Percentiles rank a stretch among this genome's conserved stretches.
Conservation (phyloP, 2,329 filamentous ascomycete genomes). For the Conoideocrella luteorostrata region DNA sequence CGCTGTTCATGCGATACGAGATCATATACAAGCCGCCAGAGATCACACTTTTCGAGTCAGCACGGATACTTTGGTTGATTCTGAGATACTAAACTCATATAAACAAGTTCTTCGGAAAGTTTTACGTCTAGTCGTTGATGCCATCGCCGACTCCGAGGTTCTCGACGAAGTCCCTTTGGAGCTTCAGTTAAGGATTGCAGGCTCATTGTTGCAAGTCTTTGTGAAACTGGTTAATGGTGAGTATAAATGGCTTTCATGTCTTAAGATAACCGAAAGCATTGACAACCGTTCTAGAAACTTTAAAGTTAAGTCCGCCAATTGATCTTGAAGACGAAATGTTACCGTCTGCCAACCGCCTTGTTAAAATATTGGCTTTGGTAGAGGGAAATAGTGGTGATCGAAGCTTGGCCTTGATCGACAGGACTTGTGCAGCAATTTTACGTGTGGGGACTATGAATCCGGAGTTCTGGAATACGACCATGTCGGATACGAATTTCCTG, state of each 20-base stretch:
- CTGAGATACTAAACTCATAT: conserved; percentile 8
- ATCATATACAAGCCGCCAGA: conserved; percentile 47
- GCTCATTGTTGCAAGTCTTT: conserved; percentile 22
- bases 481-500: conserved; percentile 15
- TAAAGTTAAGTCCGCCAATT: not conserved
- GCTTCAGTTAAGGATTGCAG: conserved; percentile 22
- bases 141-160: conserved; percentile 53
- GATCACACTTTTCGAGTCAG: conserved; percentile 22
- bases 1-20: conserved; percentile 59
- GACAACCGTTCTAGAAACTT: not conserved
- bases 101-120: conserved; percentile 29
- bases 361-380: conserved; percentile 21
- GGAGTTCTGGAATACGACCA: conserved; percentile 23
- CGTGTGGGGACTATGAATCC: conserved; percentile 20
- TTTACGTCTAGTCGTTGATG: conserved; percentile 50
- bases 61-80: conserved; percentile 2
- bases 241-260: not conserved
- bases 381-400: conserved; percentile 16
- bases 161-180: conserved; percentile 27
- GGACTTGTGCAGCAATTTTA: conserved; percentile 21
- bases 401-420: conserved; percentile 19
- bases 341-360: conserved; percentile 11
- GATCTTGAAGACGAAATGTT: conserved; percentile 8
- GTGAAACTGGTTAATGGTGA: conserved; percentile 21
- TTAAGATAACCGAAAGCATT: too few species aligned